Conservation (phyloP, 1,139 yeast species). For the Pichia sp. region DNA sequence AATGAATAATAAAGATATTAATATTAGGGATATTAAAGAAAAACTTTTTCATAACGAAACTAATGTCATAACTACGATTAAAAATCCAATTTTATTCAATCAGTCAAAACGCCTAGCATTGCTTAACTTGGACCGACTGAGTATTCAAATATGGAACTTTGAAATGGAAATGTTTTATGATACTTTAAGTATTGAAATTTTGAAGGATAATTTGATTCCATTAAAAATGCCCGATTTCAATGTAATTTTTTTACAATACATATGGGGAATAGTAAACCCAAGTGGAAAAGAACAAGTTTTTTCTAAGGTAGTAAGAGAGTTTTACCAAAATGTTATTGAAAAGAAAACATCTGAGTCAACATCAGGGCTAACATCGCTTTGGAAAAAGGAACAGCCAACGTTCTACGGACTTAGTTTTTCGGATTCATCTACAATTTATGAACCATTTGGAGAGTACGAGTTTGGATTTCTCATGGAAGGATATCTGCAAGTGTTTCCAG, state of each 20-base stretch:
- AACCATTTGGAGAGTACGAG: conserved; percentile 8
- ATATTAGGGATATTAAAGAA: not conserved
- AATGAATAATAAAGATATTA: not conserved
- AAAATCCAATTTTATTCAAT: conserved; percentile 18
- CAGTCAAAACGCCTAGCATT: conserved; percentile 18
- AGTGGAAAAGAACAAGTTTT: no score
- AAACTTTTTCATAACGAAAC: conserved; percentile 1
- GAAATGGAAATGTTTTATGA: conserved; percentile 5
- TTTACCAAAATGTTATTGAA: no score
- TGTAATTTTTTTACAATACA: conserved; percentile 15
- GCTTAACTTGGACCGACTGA: conserved; percentile 18
- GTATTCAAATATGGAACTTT: conserved; percentile 23
- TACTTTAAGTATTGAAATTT: conserved; percentile 12
- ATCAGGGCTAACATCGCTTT: no score
- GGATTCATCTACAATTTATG: conserved; percentile 2
- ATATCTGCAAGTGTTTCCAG: conserved; percentile 6
- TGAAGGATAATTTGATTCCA: conserved; percentile 15
- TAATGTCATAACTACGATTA: conserved; percentile 7
- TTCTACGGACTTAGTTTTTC: not conserved
- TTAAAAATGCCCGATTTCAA: conserved; percentile 19
- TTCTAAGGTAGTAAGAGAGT: no score
- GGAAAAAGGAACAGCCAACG: not conserved
- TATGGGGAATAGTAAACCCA: conserved; percentile 15
- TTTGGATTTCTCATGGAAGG: conserved; percentile 7
- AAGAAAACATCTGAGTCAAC: no score